Evolutionary conservation across 176 grass and related monocot species (phyloP).

Genomic region (Musa acuminata): DNA sequence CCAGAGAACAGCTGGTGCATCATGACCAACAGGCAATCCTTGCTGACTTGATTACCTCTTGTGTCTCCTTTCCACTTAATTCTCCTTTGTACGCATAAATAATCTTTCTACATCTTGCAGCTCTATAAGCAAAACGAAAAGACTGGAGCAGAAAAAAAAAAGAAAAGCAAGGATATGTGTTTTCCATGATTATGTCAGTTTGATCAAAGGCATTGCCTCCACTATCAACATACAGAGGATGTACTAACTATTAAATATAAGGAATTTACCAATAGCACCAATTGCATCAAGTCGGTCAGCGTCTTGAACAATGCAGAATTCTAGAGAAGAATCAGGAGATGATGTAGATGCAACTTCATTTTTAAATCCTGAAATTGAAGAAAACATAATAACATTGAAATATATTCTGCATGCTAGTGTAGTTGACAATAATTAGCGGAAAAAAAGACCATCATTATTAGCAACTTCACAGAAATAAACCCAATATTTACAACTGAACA

Average conservation of each 20-base stretch:
- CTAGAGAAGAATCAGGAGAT: conserved; percentile 34
- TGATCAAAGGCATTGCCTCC: no score
- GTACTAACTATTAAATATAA: conserved; percentile 1
- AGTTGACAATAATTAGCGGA: not conserved
- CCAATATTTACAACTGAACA: no score
- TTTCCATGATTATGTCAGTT: not conserved
- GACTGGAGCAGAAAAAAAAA: not conserved
- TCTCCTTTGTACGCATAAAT: no score
- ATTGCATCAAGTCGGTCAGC: conserved; percentile 88
- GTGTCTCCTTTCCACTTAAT: no score
- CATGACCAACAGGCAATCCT: no score
- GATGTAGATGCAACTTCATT: conserved; percentile 55
- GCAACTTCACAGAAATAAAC: no score
- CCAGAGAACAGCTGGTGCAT: no score
- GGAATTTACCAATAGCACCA: conserved; percentile 65
- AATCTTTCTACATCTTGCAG: no score
- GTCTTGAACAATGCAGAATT: conserved; percentile 91
- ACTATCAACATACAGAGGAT: not conserved
- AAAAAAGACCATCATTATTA: no score
- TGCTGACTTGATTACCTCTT: no score
- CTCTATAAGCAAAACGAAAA: no score
- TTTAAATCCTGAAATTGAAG: conserved; percentile 59
- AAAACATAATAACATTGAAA: not conserved
- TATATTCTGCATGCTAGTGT: not conserved
- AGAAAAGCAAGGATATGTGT: not conserved